A percentile compares a stretch with the other conserved stretches of the same genome.
phyloP scores from a whole-genome alignment of 2,329 filamentous ascomycete genomes.

The Talaromyces islandicus region DNA sequence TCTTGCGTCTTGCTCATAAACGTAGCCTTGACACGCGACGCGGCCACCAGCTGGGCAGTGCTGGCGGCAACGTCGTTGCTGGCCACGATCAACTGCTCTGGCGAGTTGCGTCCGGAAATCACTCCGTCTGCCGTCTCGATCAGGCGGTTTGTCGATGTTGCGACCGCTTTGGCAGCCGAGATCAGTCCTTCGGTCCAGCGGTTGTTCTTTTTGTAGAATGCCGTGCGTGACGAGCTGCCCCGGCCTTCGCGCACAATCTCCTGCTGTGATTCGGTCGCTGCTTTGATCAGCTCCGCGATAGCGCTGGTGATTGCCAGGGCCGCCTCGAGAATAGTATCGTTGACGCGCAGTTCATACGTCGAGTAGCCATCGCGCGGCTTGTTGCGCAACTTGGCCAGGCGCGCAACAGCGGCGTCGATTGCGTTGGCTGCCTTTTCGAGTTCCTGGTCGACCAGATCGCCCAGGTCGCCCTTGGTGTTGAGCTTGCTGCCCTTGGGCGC shows the following conservation, averaged over 20 bases:
- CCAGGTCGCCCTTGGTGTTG: conserved; percentile 72
- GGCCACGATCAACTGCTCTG: conserved; percentile 95
- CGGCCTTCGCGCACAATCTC: conserved; percentile 94
- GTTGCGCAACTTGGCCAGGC: conserved; percentile 86
- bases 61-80: conserved; percentile 95
- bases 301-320: conserved; percentile 90
- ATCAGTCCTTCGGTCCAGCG: conserved; percentile 98
- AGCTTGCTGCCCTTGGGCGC: conserved; percentile 83
- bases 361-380: conserved; percentile 95
- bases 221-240: conserved; percentile 77
- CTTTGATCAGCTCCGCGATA: conserved; percentile 90
- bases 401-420: conserved; percentile 84
- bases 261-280: conserved; percentile 84
- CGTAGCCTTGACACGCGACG: conserved; percentile 89
- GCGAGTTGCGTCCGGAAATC: conserved; percentile 82
- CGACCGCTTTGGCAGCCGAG: conserved; percentile 93
- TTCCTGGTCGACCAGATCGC: conserved; percentile 87
- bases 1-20: conserved; percentile 99
- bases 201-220: conserved; percentile 99
- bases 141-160: conserved; percentile 84
- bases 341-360: conserved; percentile 92
- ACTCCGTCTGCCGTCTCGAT: conserved; percentile 98
- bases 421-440: conserved; percentile 90
- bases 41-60: conserved; percentile 92
- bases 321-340: conserved; percentile 90